Conservation (phyloP, 805 yeast genomes). For the Candida michaelii region DNA sequence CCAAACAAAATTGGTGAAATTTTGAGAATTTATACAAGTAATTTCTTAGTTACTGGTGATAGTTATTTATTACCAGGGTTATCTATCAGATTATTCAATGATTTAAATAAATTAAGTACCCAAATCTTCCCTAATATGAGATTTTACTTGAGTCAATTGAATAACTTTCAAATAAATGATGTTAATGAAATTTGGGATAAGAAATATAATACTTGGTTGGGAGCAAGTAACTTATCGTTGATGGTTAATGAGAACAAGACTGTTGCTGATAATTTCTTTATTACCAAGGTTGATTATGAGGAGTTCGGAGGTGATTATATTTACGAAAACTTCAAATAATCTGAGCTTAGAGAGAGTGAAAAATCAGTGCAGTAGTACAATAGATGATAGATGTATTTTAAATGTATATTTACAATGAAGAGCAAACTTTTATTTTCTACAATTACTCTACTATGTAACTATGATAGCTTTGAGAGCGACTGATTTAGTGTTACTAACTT, state of each 20-base stretch:
- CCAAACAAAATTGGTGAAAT: slow-evolving; percentile 37
- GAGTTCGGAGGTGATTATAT: slow-evolving; percentile 55
- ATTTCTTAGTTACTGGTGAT: slow-evolving; percentile 62
- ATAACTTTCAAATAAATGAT: slow-evolving; percentile 27
- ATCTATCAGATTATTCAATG: slow-evolving; percentile 54
- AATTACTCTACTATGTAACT: no score
- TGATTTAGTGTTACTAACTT: slow-evolving; percentile 18
- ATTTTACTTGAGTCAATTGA: slow-evolving; percentile 22
- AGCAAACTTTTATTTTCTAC: no score
- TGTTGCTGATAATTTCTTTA: slow-evolving; percentile 51
- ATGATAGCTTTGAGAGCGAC: no score
- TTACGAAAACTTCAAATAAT: slow-evolving; percentile 34
- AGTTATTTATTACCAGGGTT: slow-evolving; percentile 56
- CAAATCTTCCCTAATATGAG: slow-evolving; percentile 45
- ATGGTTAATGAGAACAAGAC: slow-evolving; percentile 50
- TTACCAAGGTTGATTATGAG: slow-evolving; percentile 62
- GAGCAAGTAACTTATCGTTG: slow-evolving; percentile 67
- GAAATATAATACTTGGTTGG: slow-evolving; percentile 64
- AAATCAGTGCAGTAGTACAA: background rate
- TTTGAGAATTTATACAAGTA: slow-evolving; percentile 35
- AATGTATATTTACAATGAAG: slow-evolving; percentile 8
- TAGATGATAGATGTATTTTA: slow-evolving; percentile 6
- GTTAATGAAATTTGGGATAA: slow-evolving; percentile 48
- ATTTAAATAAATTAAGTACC: slow-evolving; percentile 46
- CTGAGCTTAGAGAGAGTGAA: background rate